Conservation (phyloP, 345 rosid species). For the Gossypium australe region DNA sequence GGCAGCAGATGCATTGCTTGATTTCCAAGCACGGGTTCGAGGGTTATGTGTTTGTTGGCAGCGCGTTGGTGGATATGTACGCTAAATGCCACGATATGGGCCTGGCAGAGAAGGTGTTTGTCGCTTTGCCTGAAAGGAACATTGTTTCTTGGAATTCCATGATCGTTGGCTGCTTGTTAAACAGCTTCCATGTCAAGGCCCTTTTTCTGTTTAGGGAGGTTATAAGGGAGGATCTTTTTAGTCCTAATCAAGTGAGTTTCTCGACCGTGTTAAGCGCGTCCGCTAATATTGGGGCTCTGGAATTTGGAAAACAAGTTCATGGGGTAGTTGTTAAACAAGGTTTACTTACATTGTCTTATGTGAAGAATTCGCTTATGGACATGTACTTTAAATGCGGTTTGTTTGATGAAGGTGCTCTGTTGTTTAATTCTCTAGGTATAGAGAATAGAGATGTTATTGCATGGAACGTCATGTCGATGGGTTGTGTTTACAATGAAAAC, state of each 20-base stretch:
- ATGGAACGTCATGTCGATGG: conserved; percentile 38
- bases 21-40: conserved; percentile 25
- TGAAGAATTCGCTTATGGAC: conserved; percentile 35
- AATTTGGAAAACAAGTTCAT: conserved; percentile 38
- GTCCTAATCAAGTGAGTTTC: conserved; percentile 33
- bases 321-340: conserved; percentile 27
- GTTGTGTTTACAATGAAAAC: conserved; percentile 22
- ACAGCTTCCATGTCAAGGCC: conserved; percentile 13
- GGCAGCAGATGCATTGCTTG: conserved; percentile 33
- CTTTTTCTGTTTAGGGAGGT: conserved; percentile 24
- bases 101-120: conserved; percentile 36
- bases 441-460: conserved; percentile 26
- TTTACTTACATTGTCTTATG: conserved; percentile 24
- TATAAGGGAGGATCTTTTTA: conserved; percentile 16
- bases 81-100: conserved; percentile 25
- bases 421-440: conserved; percentile 18
- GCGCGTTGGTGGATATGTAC: conserved; percentile 30
- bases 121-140: conserved; percentile 36
- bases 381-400: conserved; percentile 31
- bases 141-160: conserved; percentile 43
- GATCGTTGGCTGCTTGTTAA: conserved; percentile 35
- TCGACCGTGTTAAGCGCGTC: conserved; percentile 40
- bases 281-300: conserved; percentile 22
- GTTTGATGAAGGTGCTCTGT: conserved; percentile 24
- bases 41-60: conserved; percentile 23